Conservation (phyloP, 176 grass and related monocot genomes). For the Triticum timopheevii region DNA sequence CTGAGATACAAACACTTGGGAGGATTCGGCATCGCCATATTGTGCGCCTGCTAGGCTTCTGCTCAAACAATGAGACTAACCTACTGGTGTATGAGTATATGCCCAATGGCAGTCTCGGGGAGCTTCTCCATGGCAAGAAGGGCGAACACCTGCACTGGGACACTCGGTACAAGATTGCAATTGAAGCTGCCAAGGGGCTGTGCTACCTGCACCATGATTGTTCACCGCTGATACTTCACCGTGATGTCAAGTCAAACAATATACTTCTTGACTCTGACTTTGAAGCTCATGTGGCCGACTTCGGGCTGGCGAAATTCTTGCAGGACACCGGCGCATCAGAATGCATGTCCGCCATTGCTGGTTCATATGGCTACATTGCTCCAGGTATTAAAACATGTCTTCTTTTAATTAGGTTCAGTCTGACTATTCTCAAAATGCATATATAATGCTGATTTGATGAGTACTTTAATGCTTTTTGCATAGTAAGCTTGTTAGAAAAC, state of each 20-base stretch:
- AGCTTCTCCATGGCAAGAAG: constrained; percentile 95
- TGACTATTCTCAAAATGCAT: background rate
- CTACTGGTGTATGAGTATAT: constrained; percentile 95
- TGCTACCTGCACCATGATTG: constrained; percentile 99
- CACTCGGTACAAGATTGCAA: constrained; percentile 79
- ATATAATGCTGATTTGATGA: background rate
- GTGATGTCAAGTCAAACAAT: constrained; percentile 97
- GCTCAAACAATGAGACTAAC: constrained; percentile 97
- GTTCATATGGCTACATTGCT: constrained; percentile 97
- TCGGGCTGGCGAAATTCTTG: constrained; percentile 83
- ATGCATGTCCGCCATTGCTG: constrained; percentile 95
- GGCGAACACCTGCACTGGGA: constrained; percentile 81
- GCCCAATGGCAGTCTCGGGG: constrained; percentile 96
- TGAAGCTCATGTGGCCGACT: constrained; percentile 93
- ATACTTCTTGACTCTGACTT: constrained; percentile 89
- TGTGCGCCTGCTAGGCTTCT: constrained; percentile 86
- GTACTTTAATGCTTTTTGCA: background rate
- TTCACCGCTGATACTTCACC: constrained; percentile 84
- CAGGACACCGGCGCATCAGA: constrained; percentile 78
- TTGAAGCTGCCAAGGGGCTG: constrained; percentile 90
- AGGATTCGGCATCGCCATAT: constrained; percentile 96
- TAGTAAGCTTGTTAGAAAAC: no score
- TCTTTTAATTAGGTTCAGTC: background rate
- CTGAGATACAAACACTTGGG: constrained; percentile 93
- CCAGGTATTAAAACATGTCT: constrained; percentile 53